A percentile compares a stretch with the other conserved stretches of the same genome.
Evolutionary conservation across 306 rosid genomes (phyloP).

Genomic region (Calophaca sinica): DNA sequence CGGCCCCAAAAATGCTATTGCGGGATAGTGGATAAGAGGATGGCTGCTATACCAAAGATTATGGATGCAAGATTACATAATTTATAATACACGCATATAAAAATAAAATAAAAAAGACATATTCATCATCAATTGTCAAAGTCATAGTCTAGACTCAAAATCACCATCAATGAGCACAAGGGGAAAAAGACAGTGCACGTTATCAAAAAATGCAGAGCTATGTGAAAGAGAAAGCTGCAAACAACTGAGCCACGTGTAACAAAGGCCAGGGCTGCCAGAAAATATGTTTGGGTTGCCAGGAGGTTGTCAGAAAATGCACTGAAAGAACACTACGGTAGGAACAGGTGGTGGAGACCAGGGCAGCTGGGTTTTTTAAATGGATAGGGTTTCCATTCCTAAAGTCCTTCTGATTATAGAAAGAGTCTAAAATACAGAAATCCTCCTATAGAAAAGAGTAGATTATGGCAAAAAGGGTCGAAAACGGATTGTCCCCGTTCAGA

Average conservation of each 20-base stretch:
- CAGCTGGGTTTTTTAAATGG: not conserved
- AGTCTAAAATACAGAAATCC: not conserved
- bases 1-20: not conserved
- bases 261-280: not conserved
- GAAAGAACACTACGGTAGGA: not conserved
- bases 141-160: not conserved
- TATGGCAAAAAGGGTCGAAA: not conserved
- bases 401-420: not conserved
- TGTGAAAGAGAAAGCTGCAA: slow-evolving; percentile 3
- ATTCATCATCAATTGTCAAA: too few relatives aligned
- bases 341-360: not conserved
- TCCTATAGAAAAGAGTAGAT: not conserved
- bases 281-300: not conserved
- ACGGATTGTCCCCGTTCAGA: slow-evolving; percentile 11
- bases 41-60: not conserved
- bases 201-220: not conserved
- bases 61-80: not conserved
- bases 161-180: not conserved
- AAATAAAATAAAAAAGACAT: too few relatives aligned
- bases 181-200: too few relatives aligned
- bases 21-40: not conserved
- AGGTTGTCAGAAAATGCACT: not conserved
- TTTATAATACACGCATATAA: not conserved
- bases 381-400: not conserved
- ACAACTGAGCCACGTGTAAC: not conserved